phyloP scores from a whole-genome alignment of 23 red algal species.

The Gracilaria gracilis region DNA sequence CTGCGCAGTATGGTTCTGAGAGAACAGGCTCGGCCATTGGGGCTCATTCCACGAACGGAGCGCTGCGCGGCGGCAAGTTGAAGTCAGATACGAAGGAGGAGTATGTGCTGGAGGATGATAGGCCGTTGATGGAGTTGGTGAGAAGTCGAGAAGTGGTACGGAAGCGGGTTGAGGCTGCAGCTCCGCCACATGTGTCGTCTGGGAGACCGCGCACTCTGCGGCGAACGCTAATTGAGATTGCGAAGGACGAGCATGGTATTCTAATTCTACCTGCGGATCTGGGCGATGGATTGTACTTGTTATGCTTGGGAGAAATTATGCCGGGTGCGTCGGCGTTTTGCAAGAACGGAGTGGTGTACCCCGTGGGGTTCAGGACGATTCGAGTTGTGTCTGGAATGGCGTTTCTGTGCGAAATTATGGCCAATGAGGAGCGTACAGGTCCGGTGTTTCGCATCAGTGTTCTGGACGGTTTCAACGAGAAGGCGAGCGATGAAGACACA shows the following conservation, averaged over 20 bases:
- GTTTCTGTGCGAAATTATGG: constrained; percentile 52
- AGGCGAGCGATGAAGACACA: constrained; percentile 7
- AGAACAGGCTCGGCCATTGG: neutral
- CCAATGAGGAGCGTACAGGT: constrained; percentile 11
- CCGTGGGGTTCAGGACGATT: constrained; percentile 58
- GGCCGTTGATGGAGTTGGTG: constrained; percentile 38
- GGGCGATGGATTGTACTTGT: constrained; percentile 47
- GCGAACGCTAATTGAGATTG: constrained; percentile 50
- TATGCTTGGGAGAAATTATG: constrained; percentile 52
- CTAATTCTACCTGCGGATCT: constrained; percentile 42
- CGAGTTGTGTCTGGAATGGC: neutral
- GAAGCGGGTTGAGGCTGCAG: neutral
- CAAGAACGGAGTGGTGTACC: constrained; percentile 53
- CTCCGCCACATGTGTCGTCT: neutral
- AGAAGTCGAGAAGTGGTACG: neutral
- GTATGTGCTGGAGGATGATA: constrained; percentile 13
- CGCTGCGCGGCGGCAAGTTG: neutral
- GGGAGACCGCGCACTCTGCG: constrained; percentile 28
- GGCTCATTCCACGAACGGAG: neutral
- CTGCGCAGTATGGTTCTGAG: neutral
- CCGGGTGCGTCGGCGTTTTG: constrained; percentile 19
- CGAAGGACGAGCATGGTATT: constrained; percentile 41
- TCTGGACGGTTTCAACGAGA: constrained; percentile 36
- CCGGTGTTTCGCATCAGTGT: constrained; percentile 54
- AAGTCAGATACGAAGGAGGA: neutral